Base-by-base conservation (phyloP, 306 rosid species). In the Ormosia emarginata region DNA sequence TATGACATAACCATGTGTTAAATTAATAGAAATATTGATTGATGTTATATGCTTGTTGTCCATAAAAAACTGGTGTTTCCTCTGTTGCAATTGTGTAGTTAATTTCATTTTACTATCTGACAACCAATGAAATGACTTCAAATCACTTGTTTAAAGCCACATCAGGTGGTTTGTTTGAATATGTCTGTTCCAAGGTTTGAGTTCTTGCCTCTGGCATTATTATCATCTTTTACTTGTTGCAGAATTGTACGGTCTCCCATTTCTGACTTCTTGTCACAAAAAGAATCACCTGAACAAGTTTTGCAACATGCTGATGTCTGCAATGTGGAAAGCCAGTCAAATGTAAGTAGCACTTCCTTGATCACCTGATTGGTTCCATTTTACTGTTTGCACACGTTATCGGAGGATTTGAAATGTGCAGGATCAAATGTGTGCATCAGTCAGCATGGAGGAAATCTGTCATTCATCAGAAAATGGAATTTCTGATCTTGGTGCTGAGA, bases 211-310 rank as follows among this genome's bases (percentile, higher is more conserved):
- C 58, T 47, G 50, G 32, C 43, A 30, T 68, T 62, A 74, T 62
- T 70, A 74, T 52, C 33, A 34, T 61, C 44, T 49, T 63, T 49
- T 56, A 18, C 78, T 81, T 83, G 86, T 52, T 82, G 59, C 92
- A 95, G 99, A 90, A 86, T 93, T 78, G 61, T 93, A 74, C 87
- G 93, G 75, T 83, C 87, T 70, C 71, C 97, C 85, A 83, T 93
- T 44, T 76, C 83, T 13, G 89, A 89, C n/a, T 89, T 95, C 12
- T 80, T 90, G 62, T 61, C 85, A 67, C 82, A 81, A 74, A 88
- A 84, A 14, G 93, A 74, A 73, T 10, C 77, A 39, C 52, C 79
- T 44, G 87, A 82, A 68, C 89, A 81, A 79, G 87, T 37, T 76
- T 57, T 37, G 15, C 79, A 83, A 15, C 80, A 43, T 70, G 87